Percentiles rank a stretch among this genome's conserved stretches.
Conservation (phyloP, 192 early-diverging fungal genomes). For the Funneliformis geosporum region DNA sequence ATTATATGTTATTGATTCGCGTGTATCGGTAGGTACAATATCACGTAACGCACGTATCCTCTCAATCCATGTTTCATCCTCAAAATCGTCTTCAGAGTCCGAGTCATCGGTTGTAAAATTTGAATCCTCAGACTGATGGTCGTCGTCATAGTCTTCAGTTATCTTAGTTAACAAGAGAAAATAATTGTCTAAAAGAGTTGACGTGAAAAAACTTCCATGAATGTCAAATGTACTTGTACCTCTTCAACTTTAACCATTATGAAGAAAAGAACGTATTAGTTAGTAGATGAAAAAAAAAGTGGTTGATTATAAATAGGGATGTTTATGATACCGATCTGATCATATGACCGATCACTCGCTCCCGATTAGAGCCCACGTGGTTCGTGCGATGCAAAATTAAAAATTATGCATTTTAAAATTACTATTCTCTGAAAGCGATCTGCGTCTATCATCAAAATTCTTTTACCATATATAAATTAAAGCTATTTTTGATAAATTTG, state of each 20-base stretch:
- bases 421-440: too few species aligned
- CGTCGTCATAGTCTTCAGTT: slow-evolving; percentile 53
- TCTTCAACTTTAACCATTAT: slow-evolving; percentile 30
- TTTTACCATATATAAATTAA: too few species aligned
- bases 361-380: too few species aligned
- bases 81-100: slow-evolving; percentile 69
- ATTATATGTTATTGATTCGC: slow-evolving; percentile 62
- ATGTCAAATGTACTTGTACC: slow-evolving; percentile 5
- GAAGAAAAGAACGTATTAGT: not conserved
- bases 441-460: too few species aligned
- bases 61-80: slow-evolving; percentile 77
- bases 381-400: too few species aligned
- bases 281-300: too few species aligned
- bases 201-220: not conserved
- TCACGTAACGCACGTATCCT: slow-evolving; percentile 84
- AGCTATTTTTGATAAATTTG: too few species aligned
- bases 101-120: slow-evolving; percentile 64
- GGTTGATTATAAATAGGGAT: too few species aligned
- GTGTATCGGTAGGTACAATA: slow-evolving; percentile 78
- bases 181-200: slow-evolving; percentile 29
- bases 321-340: too few species aligned
- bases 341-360: too few species aligned
- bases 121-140: slow-evolving; percentile 48
- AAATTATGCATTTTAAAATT: too few species aligned
- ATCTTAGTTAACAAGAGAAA: slow-evolving; percentile 54